Percentiles rank a stretch among this genome's conserved stretches.
Conservation (phyloP, 177 flowering plant genomes). For the Tripterygium wilfordii region DNA sequence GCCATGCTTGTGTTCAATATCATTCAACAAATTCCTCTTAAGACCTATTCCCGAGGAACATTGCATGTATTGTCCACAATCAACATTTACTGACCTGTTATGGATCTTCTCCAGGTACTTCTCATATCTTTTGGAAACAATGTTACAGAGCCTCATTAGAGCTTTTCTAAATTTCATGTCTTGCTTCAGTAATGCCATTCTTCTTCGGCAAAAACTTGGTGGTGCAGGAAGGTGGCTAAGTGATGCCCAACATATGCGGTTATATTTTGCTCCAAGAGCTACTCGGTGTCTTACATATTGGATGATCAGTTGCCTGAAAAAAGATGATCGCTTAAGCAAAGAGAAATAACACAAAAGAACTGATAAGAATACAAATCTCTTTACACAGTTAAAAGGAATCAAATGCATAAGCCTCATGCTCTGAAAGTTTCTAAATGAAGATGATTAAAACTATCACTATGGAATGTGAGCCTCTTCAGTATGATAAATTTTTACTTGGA, state of each 20-base stretch:
- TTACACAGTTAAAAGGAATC: too few relatives aligned
- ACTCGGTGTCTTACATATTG: constrained; percentile 79
- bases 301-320: constrained; percentile 64
- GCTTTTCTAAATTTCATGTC: constrained; percentile 44
- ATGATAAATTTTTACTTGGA: too few relatives aligned
- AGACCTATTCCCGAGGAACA: constrained; percentile 9
- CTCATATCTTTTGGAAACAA: constrained; percentile 60
- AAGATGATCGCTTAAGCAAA: too few relatives aligned
- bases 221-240: constrained; percentile 78
- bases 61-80: constrained; percentile 15
- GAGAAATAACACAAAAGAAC: too few relatives aligned
- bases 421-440: too few relatives aligned
- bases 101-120: constrained; percentile 38
- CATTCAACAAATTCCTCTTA: constrained; percentile 6
- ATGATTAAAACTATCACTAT: too few relatives aligned
- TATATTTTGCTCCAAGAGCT: constrained; percentile 55
- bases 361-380: too few relatives aligned
- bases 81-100: constrained; percentile 9
- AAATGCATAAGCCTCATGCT: too few relatives aligned
- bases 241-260: constrained; percentile 63
- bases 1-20: constrained; percentile 9
- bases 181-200: constrained; percentile 52
- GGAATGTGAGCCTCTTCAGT: too few relatives aligned
- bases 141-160: constrained; percentile 64
- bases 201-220: constrained; percentile 57